Percentiles rank a stretch among this genome's conserved stretches.
These are phyloP conservation scores for Botrytis tulipae DNA, from an alignment of 2,329 filamentous ascomycete genomes.

Conservation along the genomic window DNA sequence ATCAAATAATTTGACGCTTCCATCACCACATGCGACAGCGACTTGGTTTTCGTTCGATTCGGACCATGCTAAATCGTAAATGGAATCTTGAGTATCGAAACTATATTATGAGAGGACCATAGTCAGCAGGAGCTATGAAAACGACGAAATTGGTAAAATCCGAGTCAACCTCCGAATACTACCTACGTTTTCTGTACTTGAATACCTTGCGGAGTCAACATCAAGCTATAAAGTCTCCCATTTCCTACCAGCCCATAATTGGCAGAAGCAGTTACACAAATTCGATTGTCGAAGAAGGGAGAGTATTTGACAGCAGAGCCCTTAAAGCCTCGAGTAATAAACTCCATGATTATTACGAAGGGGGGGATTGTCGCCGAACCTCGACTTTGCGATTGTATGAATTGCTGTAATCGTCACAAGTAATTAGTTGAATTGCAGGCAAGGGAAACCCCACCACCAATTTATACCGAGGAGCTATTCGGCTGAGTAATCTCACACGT, in stretches of 20 bases:
- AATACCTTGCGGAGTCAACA: conserved; percentile 79
- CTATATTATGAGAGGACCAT: conserved; percentile 43
- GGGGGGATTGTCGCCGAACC: not conserved
- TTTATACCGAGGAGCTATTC: not conserved
- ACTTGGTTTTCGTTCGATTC: conserved; percentile 96
- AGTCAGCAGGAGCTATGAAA: not conserved
- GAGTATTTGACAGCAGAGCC: conserved; percentile 98
- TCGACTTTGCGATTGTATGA: not conserved
- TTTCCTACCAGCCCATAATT: conserved; percentile 98
- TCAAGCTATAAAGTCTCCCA: conserved; percentile 81
- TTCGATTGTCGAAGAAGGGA: conserved; percentile 92
- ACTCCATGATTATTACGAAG: conserved; percentile 71
- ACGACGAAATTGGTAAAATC: not conserved
- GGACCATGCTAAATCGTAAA: conserved; percentile 94
- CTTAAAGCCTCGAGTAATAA: conserved; percentile 89
- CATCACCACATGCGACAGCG: conserved; percentile 85
- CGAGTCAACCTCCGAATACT: not conserved
- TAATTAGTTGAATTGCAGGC: not conserved
- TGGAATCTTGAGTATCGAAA: conserved; percentile 95
- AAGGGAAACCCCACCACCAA: not conserved
- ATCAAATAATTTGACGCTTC: conserved; percentile 93
- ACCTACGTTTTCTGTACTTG: conserved; percentile 76
- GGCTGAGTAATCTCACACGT: not conserved
- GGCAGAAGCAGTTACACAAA: conserved; percentile 85
- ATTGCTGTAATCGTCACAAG: not conserved